These are phyloP conservation scores for Aspergillus puulaauensis DNA, from an alignment of 2,329 filamentous ascomycete species.

Conservation along the genomic window DNA sequence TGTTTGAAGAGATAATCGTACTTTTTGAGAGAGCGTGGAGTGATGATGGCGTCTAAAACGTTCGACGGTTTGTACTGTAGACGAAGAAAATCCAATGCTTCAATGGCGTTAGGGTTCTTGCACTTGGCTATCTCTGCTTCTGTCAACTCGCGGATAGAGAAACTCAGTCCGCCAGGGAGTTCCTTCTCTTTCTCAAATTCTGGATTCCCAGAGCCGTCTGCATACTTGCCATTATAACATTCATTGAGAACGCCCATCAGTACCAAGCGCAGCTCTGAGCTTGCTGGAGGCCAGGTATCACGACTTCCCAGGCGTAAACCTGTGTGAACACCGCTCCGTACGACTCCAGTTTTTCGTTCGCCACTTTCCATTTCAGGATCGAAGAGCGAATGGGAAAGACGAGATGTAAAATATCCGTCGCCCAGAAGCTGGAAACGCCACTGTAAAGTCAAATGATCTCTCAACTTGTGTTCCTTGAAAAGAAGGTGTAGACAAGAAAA, in stretches of 20 bases:
- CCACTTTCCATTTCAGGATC: slow-evolving; percentile 77
- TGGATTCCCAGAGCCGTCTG: slow-evolving; percentile 19
- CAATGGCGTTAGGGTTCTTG: slow-evolving; percentile 76
- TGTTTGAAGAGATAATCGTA: slow-evolving; percentile 86
- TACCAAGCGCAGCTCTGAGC: slow-evolving; percentile 85
- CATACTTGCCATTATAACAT: slow-evolving; percentile 54
- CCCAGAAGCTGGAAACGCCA: slow-evolving; percentile 80
- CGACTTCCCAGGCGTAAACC: slow-evolving; percentile 79
- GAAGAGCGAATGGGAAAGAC: slow-evolving; percentile 80
- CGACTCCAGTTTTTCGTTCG: slow-evolving; percentile 68
- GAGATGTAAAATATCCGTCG: slow-evolving; percentile 78
- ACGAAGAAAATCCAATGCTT: slow-evolving; percentile 89
- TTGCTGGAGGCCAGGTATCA: slow-evolving; percentile 88
- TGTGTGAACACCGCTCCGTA: slow-evolving; percentile 69
- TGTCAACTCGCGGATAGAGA: slow-evolving; percentile 78
- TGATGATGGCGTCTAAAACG: slow-evolving; percentile 72
- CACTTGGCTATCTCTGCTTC: slow-evolving; percentile 77
- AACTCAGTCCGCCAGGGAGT: slow-evolving; percentile 72
- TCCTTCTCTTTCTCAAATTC: slow-evolving; percentile 26
- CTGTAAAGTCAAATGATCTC: slow-evolving; percentile 71
- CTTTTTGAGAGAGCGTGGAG: slow-evolving; percentile 66
- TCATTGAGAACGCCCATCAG: slow-evolving; percentile 83
- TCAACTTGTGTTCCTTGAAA: slow-evolving; percentile 71
- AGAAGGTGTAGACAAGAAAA: slow-evolving; percentile 73
- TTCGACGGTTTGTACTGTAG: slow-evolving; percentile 78